phyloP scores from a whole-genome alignment of 345 rosid genomes.

The Arabidopsis suecica region DNA sequence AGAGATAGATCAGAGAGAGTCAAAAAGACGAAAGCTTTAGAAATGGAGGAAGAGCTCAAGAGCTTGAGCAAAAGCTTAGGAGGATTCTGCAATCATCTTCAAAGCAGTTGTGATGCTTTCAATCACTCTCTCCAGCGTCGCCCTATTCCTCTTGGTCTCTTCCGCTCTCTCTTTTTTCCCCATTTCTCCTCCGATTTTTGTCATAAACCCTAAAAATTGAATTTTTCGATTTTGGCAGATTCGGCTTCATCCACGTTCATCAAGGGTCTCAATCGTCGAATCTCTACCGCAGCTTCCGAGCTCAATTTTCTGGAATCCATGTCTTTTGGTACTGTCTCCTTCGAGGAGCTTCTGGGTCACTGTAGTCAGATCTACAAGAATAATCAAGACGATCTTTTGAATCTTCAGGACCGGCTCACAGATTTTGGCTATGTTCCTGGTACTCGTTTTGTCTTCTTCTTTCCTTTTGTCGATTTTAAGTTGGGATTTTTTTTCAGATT shows the following conservation, averaged over 20 bases:
- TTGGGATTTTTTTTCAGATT: background rate
- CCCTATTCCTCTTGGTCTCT: constrained; percentile 72
- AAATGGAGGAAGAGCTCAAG: constrained; percentile 66
- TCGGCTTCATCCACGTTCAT: constrained; percentile 85
- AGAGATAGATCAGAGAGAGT: background rate
- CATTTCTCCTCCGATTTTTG: background rate
- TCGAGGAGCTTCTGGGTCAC: constrained; percentile 85
- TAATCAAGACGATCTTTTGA: constrained; percentile 55
- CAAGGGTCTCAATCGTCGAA: constrained; percentile 71
- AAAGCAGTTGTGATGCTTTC: constrained; percentile 74
- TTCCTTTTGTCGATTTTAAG: background rate
- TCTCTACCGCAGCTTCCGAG: constrained; percentile 56
- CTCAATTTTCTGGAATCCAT: constrained; percentile 71
- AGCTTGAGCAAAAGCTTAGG: constrained; percentile 57
- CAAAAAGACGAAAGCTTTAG: background rate
- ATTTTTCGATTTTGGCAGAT: constrained; percentile 48
- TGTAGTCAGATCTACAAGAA: constrained; percentile 66
- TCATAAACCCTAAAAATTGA: constrained; percentile 2
- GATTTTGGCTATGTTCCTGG: constrained; percentile 57
- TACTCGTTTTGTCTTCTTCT: constrained; percentile 1
- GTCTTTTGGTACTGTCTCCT: constrained; percentile 83
- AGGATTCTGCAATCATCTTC: constrained; percentile 72
- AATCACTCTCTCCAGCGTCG: constrained; percentile 77
- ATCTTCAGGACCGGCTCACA: constrained; percentile 57
- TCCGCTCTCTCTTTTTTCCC: background rate